Percentiles rank a stretch among this genome's conserved stretches.
phyloP scores from a whole-genome alignment of 345 rosid species.

The Theobroma cacao region DNA sequence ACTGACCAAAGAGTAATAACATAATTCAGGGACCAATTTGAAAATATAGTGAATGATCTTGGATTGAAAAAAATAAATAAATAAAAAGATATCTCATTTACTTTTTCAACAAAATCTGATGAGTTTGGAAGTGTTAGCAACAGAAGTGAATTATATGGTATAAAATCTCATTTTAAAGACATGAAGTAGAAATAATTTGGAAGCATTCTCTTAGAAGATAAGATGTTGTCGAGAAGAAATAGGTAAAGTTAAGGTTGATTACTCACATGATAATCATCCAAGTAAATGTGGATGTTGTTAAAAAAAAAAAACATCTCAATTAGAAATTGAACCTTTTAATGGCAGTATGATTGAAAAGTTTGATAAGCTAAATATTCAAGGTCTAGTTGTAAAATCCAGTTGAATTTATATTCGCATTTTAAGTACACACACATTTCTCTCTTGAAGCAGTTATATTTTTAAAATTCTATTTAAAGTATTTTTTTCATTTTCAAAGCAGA shows the following conservation, averaged over 20 bases:
- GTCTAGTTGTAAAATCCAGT: background rate
- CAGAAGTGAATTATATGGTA: too few relatives aligned
- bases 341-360: background rate
- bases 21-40: background rate
- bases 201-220: background rate
- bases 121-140: too few relatives aligned
- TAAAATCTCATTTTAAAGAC: too few relatives aligned
- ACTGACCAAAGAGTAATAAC: background rate
- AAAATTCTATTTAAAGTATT: background rate
- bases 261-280: conserved; percentile 89
- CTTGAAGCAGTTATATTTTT: background rate
- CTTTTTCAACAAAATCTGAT: background rate
- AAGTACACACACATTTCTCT: background rate
- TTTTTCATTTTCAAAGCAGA: background rate
- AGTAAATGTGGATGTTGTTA: conserved; percentile 66
- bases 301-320: conserved; percentile 21
- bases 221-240: background rate
- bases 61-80: too few relatives aligned
- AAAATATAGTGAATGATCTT: background rate
- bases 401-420: background rate
- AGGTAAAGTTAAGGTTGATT: background rate
- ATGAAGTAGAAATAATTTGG: background rate
- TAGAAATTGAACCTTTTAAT: background rate
- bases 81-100: too few relatives aligned
- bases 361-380: background rate